Percentiles rank a stretch among this genome's conserved stretches.
Evolutionary conservation across 176 grass and related monocot species (phyloP).

Genomic region (Chloris gayana): DNA sequence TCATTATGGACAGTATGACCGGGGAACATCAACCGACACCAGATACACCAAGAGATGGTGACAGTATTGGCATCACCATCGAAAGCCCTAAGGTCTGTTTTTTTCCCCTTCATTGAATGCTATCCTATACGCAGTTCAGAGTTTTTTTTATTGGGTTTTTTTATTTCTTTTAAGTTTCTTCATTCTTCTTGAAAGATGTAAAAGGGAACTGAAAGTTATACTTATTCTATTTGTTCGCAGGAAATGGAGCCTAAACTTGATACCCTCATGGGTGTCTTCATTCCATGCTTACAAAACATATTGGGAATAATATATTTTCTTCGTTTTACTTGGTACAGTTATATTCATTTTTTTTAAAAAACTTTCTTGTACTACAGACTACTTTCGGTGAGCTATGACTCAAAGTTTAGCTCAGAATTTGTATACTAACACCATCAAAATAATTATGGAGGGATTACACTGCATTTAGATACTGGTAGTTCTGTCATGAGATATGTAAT

Average conservation of each 20-base stretch:
- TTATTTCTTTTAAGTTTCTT: neutral
- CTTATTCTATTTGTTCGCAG: slow-evolving; percentile 53
- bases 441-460: too few relatives aligned
- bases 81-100: slow-evolving; percentile 58
- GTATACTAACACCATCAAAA: too few relatives aligned
- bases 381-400: too few relatives aligned
- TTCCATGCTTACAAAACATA: slow-evolving; percentile 97
- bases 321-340: slow-evolving; percentile 83
- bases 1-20: slow-evolving; percentile 77
- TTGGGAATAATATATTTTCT: slow-evolving; percentile 99
- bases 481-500: neutral
- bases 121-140: slow-evolving; percentile 1
- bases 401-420: too few relatives aligned
- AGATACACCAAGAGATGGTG: slow-evolving; percentile 61
- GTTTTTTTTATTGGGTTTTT: neutral
- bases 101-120: slow-evolving; percentile 10
- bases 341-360: neutral
- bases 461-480: too few relatives aligned
- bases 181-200: slow-evolving; percentile 1
- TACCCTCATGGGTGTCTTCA: slow-evolving; percentile 96
- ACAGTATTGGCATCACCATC: slow-evolving; percentile 58
- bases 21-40: slow-evolving; percentile 64
- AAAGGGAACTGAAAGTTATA: neutral
- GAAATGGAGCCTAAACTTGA: slow-evolving; percentile 64
- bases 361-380: neutral